Conservation (phyloP, 129 eudicot genomes). For the Chrysanthemum seticuspe region DNA sequence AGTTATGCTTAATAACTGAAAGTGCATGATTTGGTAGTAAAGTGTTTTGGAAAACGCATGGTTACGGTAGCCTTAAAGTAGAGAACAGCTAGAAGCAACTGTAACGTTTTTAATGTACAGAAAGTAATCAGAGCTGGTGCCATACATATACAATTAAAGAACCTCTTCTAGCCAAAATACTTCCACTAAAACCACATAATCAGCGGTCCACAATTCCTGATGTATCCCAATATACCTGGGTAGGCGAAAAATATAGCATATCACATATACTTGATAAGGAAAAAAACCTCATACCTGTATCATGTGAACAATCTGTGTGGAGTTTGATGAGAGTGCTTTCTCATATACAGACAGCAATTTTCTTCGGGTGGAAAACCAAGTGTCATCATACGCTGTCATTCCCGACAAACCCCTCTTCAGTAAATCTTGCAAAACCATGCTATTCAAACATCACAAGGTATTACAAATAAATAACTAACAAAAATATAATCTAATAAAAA, state of each 20-base stretch:
- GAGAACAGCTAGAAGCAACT: too few relatives aligned
- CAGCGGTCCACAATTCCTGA: conserved; percentile 9
- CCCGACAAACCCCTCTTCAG: conserved; percentile 61
- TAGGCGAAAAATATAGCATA: background rate
- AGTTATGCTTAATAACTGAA: too few relatives aligned
- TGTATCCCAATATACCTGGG: background rate
- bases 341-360: conserved; percentile 60
- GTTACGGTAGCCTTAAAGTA: too few relatives aligned
- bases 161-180: too few relatives aligned
- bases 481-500: background rate
- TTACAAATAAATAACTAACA: conserved; percentile 32
- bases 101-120: too few relatives aligned
- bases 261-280: conserved; percentile 14
- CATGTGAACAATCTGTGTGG: conserved; percentile 69
- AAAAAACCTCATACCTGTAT: conserved; percentile 61
- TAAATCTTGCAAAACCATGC: conserved; percentile 85
- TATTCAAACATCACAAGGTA: conserved; percentile 51
- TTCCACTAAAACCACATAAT: background rate
- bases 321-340: conserved; percentile 75
- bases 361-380: conserved; percentile 58
- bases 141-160: too few relatives aligned
- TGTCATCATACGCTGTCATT: conserved; percentile 55
- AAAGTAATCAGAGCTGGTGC: too few relatives aligned
- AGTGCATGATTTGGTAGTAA: too few relatives aligned
- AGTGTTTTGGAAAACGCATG: too few relatives aligned